phyloP scores from a whole-genome alignment of 2,329 filamentous ascomycete species.

The Scedosporium minutisporum region DNA sequence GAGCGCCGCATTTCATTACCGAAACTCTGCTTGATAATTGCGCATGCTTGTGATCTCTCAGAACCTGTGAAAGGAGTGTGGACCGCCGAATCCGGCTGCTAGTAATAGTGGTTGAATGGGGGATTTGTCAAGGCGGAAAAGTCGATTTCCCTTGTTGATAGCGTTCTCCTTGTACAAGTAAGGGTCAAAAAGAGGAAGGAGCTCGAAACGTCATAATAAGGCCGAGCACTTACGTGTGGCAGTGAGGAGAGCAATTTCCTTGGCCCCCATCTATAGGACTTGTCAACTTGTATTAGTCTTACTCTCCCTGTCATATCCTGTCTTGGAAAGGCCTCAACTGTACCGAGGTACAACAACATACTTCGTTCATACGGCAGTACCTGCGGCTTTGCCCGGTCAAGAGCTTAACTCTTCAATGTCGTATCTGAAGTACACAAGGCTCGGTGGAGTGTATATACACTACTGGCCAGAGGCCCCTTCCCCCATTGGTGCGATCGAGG shows the following conservation, averaged over 20 bases:
- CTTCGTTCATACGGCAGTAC: not conserved
- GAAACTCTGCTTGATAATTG: no score
- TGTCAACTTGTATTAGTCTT: not conserved
- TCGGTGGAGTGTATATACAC: not conserved
- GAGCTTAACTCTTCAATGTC: not conserved
- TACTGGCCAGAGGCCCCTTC: not conserved
- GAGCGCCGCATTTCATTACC: no score
- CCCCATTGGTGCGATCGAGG: not conserved
- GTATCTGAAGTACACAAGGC: not conserved
- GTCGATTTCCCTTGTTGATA: no score
- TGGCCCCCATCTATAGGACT: not conserved
- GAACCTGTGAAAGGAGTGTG: no score
- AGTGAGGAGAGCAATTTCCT: not conserved
- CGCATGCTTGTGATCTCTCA: no score
- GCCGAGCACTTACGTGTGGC: not conserved
- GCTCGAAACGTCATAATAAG: constrained; percentile 2
- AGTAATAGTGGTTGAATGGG: no score
- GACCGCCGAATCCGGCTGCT: no score
- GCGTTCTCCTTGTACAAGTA: no score
- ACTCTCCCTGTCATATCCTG: not conserved
- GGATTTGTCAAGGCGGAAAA: no score
- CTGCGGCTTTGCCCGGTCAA: not conserved
- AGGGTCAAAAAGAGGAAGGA: not conserved
- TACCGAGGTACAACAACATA: not conserved
- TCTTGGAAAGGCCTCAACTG: not conserved